Base-by-base conservation (phyloP, 495 filamentous ascomycete species). In the Aspergillus nidulans region DNA sequence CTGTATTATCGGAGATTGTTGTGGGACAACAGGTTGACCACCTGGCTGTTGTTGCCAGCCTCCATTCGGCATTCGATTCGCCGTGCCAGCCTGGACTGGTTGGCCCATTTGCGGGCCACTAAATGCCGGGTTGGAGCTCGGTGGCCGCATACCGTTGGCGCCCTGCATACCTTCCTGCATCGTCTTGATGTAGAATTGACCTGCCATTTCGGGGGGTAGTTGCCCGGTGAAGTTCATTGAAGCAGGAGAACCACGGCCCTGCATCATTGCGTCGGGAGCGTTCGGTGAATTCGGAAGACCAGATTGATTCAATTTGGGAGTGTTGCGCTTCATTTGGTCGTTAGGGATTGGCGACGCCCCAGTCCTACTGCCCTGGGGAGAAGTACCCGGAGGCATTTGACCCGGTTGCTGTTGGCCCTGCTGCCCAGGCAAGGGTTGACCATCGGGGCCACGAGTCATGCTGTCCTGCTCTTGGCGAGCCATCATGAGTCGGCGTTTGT, bases 401-500 rank as follows among this genome's bases (percentile, higher is more conserved):
- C 49, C 49, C 23, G 34, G 49, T 52, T 40, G 47, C 16, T 49
- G 49, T 40, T 34, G 45, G 5, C 45, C 41, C 19, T 21, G 19
- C 57, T 73, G 77, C 55, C 82, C 86, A 48, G 80, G 81, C 49
- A 81, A 79, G 26, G 76, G 76, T 53, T 81, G 77, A 53, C 82
- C 82, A 52, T 85, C 85, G 59, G 74, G 65, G 24, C 49, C 49
- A 23, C 84, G 79, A 39, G 77, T 74, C 69, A 88, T 84, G 58
- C 74, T 88, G 60, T 97, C 91, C 73, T 97, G 92, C 70, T 97
- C 94, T 71, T 95, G 90, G 40, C 94, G 86, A 54, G 94, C 94
- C 92, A 96, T 95, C 81, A 97, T 86, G 63, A 98, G 75, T 20
- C 94, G 80, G 65, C 92, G 94, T 81, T 97, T 98, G 63, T 97